phyloP scores from a whole-genome alignment of 2,329 filamentous ascomycete species.

The Calonectria crousiana region DNA sequence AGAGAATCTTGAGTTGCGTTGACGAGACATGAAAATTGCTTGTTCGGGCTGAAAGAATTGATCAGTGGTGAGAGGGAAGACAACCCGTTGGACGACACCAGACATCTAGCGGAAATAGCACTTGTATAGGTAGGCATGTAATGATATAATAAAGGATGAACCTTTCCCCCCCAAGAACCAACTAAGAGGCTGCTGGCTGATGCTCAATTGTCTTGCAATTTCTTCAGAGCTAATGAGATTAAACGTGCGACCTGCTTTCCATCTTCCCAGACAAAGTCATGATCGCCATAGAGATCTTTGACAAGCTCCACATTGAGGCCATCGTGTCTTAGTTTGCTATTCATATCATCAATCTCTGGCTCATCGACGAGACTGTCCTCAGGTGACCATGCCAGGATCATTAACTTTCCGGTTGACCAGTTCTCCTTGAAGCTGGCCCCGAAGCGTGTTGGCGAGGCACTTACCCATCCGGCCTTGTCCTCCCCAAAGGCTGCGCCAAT shows the following conservation, averaged over 20 bases:
- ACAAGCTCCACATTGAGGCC: constrained; percentile 48
- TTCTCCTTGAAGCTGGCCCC: constrained; percentile 54
- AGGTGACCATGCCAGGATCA: constrained; percentile 59
- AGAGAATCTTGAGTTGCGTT: not conserved
- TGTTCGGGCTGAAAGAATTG: not conserved
- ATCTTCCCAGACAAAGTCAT: constrained; percentile 74
- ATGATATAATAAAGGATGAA: constrained; percentile 32
- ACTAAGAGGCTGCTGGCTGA: not conserved
- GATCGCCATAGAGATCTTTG: constrained; percentile 65
- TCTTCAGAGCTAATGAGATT: constrained; percentile 49
- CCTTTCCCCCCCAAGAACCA: not conserved
- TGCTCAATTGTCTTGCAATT: constrained; percentile 25
- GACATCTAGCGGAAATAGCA: not conserved
- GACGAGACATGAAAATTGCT: not conserved
- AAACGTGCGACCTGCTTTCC: constrained; percentile 68
- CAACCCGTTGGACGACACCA: not conserved
- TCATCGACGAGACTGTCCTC: constrained; percentile 65
- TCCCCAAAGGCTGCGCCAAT: constrained; percentile 71
- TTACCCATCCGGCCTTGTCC: constrained; percentile 63
- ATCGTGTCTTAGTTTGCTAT: constrained; percentile 56
- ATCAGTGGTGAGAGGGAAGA: not conserved
- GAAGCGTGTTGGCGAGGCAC: constrained; percentile 65
- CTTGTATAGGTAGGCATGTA: constrained; percentile 13
- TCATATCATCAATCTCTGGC: constrained; percentile 71
- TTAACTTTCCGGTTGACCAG: constrained; percentile 51